These are phyloP conservation scores for Prunus dulcis DNA, from an alignment of 306 rosid species.

Conservation along the genomic window DNA sequence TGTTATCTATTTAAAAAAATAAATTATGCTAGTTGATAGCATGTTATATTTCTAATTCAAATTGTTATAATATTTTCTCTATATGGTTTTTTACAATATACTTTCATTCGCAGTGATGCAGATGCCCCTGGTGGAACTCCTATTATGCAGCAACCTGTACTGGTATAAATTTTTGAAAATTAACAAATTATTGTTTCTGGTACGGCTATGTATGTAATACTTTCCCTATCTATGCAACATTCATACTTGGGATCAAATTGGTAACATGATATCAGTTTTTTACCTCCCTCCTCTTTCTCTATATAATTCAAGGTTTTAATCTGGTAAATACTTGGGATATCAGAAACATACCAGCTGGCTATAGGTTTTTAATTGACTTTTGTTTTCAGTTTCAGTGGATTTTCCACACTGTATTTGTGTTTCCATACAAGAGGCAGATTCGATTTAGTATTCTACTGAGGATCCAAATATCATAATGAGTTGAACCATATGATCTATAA, in stretches of 20 bases:
- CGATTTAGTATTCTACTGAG: neutral
- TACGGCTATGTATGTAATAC: neutral
- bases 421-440: neutral
- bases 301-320: neutral
- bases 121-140: slow-evolving; percentile 96
- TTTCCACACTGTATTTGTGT: neutral
- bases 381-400: neutral
- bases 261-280: neutral
- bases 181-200: neutral
- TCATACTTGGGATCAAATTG: neutral
- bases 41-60: neutral
- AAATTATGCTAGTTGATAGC: slow-evolving; percentile 1
- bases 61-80: neutral
- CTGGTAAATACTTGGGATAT: neutral
- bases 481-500: neutral
- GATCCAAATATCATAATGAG: neutral
- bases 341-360: neutral
- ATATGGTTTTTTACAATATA: slow-evolving; percentile 9
- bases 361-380: neutral
- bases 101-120: slow-evolving; percentile 56
- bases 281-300: neutral
- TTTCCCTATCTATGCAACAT: neutral
- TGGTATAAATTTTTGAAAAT: slow-evolving; percentile 40
- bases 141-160: slow-evolving; percentile 84
- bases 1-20: slow-evolving; percentile 29